Base-by-base conservation (phyloP, 2,329 filamentous ascomycete genomes). In the Apiospora phragmitis region DNA sequence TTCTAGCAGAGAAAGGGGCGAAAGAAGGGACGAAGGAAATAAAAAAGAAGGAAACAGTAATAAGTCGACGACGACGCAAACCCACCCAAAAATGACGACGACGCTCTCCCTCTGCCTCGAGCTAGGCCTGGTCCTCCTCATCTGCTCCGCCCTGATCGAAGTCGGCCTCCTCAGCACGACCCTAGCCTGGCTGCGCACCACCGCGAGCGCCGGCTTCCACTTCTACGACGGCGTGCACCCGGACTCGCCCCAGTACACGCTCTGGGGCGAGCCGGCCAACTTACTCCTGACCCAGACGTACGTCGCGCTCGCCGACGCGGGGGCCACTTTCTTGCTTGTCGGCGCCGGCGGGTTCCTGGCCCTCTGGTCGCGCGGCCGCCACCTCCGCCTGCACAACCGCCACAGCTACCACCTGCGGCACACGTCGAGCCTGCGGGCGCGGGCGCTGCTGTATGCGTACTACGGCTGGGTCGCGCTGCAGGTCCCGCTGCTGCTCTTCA, bases 231-330 rank as follows among this genome's bases (percentile, higher is more conserved):
- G 73, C 38, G 68, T 73, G 0, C 75, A 73, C 29, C 29, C 67
- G 18, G 43, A 68, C 29, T 41, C 43, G 26, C 32, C 21, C 18
- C 16, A 21, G n/a, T 75, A 79, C 69, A 67, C 69, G 3, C 72
- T 84, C 14, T 68, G 73, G 12, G 80, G 80, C 62, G 70, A 75
- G 2, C 81, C 82, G 1, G 68, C 71, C 4, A 47, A 78, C 51
- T 70, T 83, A 18, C 74, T 85, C 70, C 77, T 81, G 59, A 75
- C 83, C 71, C 81, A 83, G 62, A 83, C 83, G 18, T 79, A 85
- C 71, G 83, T 83, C 35, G 80, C 79, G 68, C 83, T 85, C 49
- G 68, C 68, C 16, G 80, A 79, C 38, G 84, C 85, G 1, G 80
- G 80, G 6, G 82, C 80, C 1, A 80, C 78, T 0, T 74, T 83